phyloP scores from a whole-genome alignment of 768 basidiomycete species.

The Exidia glandulosa region DNA sequence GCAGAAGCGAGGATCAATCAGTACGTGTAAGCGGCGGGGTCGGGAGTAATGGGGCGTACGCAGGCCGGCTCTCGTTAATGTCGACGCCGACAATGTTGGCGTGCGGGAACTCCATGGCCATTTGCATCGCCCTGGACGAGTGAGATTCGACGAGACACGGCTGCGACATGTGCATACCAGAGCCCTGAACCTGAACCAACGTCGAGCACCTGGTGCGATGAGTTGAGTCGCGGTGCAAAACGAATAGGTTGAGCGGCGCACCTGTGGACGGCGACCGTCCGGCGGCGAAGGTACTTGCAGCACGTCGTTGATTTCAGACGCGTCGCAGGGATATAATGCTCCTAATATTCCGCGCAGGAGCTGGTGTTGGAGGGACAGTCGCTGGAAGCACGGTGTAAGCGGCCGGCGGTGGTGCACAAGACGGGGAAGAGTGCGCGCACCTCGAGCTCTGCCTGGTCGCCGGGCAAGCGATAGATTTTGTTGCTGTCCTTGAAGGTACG shows the following conservation, averaged over 20 bases:
- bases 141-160: neutral
- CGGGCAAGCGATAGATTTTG: neutral
- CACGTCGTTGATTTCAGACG: neutral
- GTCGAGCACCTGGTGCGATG: neutral
- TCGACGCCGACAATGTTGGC: constrained; percentile 3
- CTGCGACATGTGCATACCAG: neutral
- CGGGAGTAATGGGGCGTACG: neutral
- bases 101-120: constrained; percentile 2
- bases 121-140: constrained; percentile 1
- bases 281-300: neutral
- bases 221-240: neutral
- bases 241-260: too few species aligned
- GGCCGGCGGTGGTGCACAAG: neutral
- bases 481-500: neutral
- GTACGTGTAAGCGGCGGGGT: neutral
- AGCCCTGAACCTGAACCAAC: neutral
- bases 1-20: neutral
- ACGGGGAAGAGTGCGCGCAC: neutral
- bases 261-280: neutral
- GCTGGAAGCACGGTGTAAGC: neutral
- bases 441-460: neutral
- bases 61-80: neutral
- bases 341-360: neutral
- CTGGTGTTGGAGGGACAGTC: neutral
- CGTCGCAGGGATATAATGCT: neutral